phyloP scores from a whole-genome alignment of 75 land plant genomes.

The Picea sitchensis region DNA sequence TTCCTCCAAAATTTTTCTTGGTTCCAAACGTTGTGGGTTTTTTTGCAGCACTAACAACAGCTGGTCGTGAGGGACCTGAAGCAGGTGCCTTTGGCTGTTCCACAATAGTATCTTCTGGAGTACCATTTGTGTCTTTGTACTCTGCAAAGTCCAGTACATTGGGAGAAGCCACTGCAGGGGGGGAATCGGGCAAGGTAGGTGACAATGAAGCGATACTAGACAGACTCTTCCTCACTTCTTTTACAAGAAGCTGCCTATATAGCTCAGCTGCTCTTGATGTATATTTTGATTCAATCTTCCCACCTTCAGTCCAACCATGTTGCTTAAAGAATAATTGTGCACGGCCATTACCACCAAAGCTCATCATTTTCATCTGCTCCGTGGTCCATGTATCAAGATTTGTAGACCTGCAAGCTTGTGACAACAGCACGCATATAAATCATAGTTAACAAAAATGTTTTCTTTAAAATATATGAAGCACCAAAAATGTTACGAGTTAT shows the following conservation, averaged over 20 bases:
- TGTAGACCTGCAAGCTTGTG: conserved; percentile 32
- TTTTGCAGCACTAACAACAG: conserved; percentile 7
- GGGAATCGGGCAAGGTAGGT: conserved; percentile 13
- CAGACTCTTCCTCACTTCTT: conserved; percentile 36
- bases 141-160: conserved; percentile 11
- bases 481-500: no score
- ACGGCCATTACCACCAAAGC: conserved; percentile 50
- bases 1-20: conserved; percentile 33
- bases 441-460: no score
- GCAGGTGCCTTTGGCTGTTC: conserved; percentile 14
- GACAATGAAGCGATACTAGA: conserved; percentile 12
- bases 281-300: conserved; percentile 53
- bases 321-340: conserved; percentile 48
- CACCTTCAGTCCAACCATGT: conserved; percentile 58
- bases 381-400: conserved; percentile 47
- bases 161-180: conserved; percentile 5
- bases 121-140: conserved; percentile 11
- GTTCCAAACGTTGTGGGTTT: conserved; percentile 35
- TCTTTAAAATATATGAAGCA: no score
- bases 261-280: conserved; percentile 58
- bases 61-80: conserved; percentile 14
- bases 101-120: conserved; percentile 13
- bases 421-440: no score
- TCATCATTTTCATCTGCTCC: conserved; percentile 46
- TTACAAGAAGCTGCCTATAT: conserved; percentile 46